Percentiles rank a stretch among this genome's conserved stretches.
These are phyloP conservation scores for Crithidia acanthocephali DNA, from an alignment of 208 protist species.

Conservation along the genomic window DNA sequence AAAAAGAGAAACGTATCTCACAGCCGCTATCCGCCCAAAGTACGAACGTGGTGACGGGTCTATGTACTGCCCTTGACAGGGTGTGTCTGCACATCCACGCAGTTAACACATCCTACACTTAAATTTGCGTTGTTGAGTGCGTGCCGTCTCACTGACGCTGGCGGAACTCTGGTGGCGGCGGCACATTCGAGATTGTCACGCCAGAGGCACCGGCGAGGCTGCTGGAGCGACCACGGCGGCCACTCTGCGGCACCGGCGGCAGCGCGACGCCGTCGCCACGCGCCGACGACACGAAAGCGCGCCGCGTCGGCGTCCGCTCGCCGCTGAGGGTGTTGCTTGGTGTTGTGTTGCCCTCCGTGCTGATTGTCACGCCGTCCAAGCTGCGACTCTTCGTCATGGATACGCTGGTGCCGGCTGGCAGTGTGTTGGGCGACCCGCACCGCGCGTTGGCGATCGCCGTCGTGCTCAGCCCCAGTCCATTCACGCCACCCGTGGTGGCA, in stretches of 20 bases:
- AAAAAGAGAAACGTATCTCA: background rate
- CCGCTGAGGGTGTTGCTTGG: slow-evolving; percentile 1
- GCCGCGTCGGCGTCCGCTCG: slow-evolving; percentile 24
- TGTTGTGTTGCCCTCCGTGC: background rate
- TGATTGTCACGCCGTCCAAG: slow-evolving; percentile 5
- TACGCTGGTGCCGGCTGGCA: background rate
- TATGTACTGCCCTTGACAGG: no score
- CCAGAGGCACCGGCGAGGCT: slow-evolving; percentile 13
- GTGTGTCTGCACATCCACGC: no score
- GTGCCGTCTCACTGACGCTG: background rate
- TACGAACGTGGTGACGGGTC: no score
- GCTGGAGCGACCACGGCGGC: slow-evolving; percentile 16
- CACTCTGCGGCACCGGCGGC: slow-evolving; percentile 28
- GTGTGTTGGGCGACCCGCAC: slow-evolving; percentile 9
- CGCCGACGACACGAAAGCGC: slow-evolving; percentile 11
- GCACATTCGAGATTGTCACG: slow-evolving; percentile 13
- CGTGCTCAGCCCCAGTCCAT: slow-evolving; percentile 4
- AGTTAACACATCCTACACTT: no score
- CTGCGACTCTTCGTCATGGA: slow-evolving; percentile 13
- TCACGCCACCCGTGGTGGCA: slow-evolving; percentile 1
- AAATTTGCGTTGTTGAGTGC: no score
- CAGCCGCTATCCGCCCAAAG: no score
- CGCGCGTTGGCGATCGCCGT: slow-evolving; percentile 11
- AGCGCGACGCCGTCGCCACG: slow-evolving; percentile 25
- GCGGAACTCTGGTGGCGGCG: slow-evolving; percentile 20